Evolutionary conservation across 495 filamentous ascomycete genomes (phyloP), one percentile per base, ranked within the genome.

Genomic region (Trichocladium antarcticum): DNA sequence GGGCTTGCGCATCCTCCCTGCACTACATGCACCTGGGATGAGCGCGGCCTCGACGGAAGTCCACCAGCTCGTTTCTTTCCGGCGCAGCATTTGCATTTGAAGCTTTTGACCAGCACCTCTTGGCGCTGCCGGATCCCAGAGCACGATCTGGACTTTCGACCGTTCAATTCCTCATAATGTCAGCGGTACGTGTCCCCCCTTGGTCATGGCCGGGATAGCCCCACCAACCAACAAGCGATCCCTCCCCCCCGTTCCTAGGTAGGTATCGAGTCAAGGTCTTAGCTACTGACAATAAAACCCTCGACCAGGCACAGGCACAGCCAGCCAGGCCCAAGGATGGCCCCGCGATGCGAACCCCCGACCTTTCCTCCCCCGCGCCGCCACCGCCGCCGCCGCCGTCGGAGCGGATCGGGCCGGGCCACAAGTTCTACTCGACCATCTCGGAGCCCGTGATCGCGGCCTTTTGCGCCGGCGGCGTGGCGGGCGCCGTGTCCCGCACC

Each of bases 401-500:
- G 27, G 48, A 50, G 16, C 42, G 55, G n/a, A 46, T 58, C 29
- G 35, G 20, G 16, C 17, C 50, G 11, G 14, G 34, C 35, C 16
- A 55, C 29, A 51, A 70, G 15, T 53, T 81, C 34, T 66, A 65
- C 5, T 60, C 71, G n/a, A 63, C 73, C 22, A 44, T 89, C 34
- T 77, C 81, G 8, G 79, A 95, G 56, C 89, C 90, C 14, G 80
- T 96, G 29, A 69, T 85, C 14, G 89, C 92, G 17, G 88, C 93
- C 41, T 98, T 98, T 56, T 79, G 93, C 59, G 93, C 88, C n/a
- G 92, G 92, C 42, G 92, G 92, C 52, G 81, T 95, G 12, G 92
- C 92, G 4, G 92, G 92, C 51, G 92, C 92, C n/a, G 89, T 98
- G 17, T 96, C 89, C 34, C 78, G 92, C 56, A 97, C 92, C 3